A percentile compares a stretch with the other conserved stretches of the same genome.
Evolutionary conservation across 2,329 filamentous ascomycete species (phyloP).

Genomic region (Aspergillus fijiensis): DNA sequence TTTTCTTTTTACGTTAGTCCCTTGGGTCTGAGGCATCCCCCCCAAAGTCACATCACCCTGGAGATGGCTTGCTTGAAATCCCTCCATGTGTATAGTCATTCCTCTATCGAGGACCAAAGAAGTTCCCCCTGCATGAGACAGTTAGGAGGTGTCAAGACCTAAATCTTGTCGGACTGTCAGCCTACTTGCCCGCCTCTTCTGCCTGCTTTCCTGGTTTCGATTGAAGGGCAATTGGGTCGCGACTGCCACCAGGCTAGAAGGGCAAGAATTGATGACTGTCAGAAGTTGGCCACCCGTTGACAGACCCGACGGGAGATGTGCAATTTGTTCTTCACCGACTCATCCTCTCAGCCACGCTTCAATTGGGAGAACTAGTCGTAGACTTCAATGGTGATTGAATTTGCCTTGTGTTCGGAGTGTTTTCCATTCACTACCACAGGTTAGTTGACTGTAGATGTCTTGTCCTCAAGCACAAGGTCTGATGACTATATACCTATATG

Average conservation of each 20-base stretch:
- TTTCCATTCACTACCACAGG: not conserved
- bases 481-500: too few species aligned
- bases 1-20: too few species aligned
- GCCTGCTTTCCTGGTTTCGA: not conserved
- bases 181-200: not conserved
- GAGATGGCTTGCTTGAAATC: too few species aligned
- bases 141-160: conserved; percentile 5
- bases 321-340: conserved; percentile 7
- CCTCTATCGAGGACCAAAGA: too few species aligned
- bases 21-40: too few species aligned
- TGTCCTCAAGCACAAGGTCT: not conserved
- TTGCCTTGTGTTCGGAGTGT: not conserved
- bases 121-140: not conserved
- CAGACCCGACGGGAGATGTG: not conserved
- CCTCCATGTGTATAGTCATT: too few species aligned
- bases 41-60: too few species aligned
- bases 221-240: not conserved
- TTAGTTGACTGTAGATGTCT: not conserved
- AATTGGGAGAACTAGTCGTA: not conserved
- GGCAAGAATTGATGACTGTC: not conserved
- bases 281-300: not conserved
- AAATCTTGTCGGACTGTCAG: conserved; percentile 5
- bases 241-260: not conserved
- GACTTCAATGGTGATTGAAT: too few species aligned
- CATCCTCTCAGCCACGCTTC: conserved; percentile 1